Evolutionary conservation across 2,329 filamentous ascomycete species (phyloP).

Genomic region (Calonectria crousiana): DNA sequence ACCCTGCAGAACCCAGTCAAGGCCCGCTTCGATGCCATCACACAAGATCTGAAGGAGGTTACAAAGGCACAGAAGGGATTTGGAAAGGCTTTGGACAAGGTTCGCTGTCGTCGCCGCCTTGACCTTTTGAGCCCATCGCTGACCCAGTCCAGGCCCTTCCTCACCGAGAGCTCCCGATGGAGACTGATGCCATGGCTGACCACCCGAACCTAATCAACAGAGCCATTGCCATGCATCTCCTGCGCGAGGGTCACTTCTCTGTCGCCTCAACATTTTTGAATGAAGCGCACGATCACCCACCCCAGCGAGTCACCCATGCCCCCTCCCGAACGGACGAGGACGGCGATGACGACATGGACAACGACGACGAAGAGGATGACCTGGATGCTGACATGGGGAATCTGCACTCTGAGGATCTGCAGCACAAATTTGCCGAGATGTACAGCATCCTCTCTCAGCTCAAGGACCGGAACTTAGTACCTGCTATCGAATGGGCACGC

Average conservation of each 20-base stretch:
- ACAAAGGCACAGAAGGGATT: constrained; percentile 87
- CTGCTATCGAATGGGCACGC: constrained; percentile 90
- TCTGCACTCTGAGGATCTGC: constrained; percentile 66
- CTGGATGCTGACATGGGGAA: constrained; percentile 42
- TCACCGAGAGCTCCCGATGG: constrained; percentile 75
- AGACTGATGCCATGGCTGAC: constrained; percentile 83
- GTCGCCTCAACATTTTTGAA: constrained; percentile 88
- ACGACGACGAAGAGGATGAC: constrained; percentile 44
- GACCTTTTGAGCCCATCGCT: constrained; percentile 14
- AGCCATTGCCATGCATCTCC: constrained; percentile 94
- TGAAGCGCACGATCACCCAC: constrained; percentile 68
- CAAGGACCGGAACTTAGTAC: constrained; percentile 78
- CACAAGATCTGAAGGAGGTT: constrained; percentile 84
- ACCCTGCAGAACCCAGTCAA: constrained; percentile 90
- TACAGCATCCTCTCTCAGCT: constrained; percentile 88
- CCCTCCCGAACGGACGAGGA: constrained; percentile 46
- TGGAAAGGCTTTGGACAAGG: constrained; percentile 86
- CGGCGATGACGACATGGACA: constrained; percentile 49
- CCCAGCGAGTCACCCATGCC: constrained; percentile 33
- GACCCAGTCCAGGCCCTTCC: constrained; percentile 52
- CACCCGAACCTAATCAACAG: constrained; percentile 86
- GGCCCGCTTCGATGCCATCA: constrained; percentile 82
- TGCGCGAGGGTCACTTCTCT: constrained; percentile 92
- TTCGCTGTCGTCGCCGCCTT: constrained; percentile 46
- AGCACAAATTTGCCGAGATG: constrained; percentile 87